Base-by-base conservation (phyloP, 768 basidiomycete genomes). In the Tulasnella sp. region DNA sequence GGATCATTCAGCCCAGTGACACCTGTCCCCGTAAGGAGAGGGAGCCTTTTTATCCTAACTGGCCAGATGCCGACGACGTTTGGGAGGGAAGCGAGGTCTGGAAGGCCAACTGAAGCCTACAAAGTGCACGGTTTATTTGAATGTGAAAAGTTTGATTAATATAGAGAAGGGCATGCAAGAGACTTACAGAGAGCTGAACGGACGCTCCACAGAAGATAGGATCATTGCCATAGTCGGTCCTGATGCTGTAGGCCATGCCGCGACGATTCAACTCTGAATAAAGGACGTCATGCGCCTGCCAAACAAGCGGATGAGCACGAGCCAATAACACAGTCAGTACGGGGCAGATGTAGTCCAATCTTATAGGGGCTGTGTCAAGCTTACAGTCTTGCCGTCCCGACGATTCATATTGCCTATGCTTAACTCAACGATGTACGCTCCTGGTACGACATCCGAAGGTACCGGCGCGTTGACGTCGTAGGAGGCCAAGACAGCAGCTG, bases 371-470 rank as follows among this genome's bases (percentile, higher is more conserved):
- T n/a, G n/a, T n/a, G n/a, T 38, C 34, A 38, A 15, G 15, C 34
- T 7, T 38, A 38, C 34, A 38, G 34, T 7, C 34, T 38, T 15
- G 34, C 34, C 34, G 15, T 38, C 34, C 34, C 34, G 34, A 38
- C 34, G 34, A 38, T 15, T 38, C 34, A 38, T 38, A 15, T 15
- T 38, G 8, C 56, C 56, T 4, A 17, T 15, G 48, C 32, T 50
- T 15, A 58, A 32, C 30, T 58, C 44, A 10, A 58, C 48, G 32
- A 58, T 48, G 44, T 58, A 58, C 4, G 47, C 32, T 29, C 47
- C 47, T 19, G 45, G 56, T 11, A 58, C 32, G 44, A 58, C 42
- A 15, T 5, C 15, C 34, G 34, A 38, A 38, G 34, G 34, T 7
- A 38, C 15, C 7, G 34, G 34, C 15, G 34, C 15, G 34, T 38